Evolutionary conservation across 768 basidiomycete species (phyloP).

Genomic region (Tubosaeta sp.): DNA sequence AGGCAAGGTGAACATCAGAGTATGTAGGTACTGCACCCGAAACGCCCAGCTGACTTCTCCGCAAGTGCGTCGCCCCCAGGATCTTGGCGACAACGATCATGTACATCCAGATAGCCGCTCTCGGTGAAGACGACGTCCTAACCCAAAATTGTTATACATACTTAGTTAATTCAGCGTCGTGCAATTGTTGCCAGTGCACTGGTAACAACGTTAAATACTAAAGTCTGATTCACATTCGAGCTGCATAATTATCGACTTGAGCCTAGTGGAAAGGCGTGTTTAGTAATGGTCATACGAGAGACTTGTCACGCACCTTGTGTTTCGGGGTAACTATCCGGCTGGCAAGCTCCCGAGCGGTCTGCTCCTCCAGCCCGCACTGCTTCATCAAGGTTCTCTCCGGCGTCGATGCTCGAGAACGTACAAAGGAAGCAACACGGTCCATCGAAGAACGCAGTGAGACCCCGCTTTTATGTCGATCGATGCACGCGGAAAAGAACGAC

Average conservation of each 20-base stretch:
- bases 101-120: not conserved
- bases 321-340: slow-evolving; percentile 7
- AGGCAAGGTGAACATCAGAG: not conserved
- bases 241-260: not conserved
- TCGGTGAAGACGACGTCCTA: no score
- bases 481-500: slow-evolving; percentile 13
- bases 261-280: not conserved
- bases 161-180: no score
- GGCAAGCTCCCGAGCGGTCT: slow-evolving; percentile 17
- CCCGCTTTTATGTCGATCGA: slow-evolving; percentile 9
- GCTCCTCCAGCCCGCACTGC: slow-evolving; percentile 20
- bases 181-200: no score
- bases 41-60: not conserved
- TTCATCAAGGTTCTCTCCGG: slow-evolving; percentile 12
- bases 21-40: not conserved
- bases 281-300: not conserved
- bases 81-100: not conserved
- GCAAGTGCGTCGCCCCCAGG: not conserved
- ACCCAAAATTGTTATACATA: no score
- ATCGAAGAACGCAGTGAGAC: slow-evolving; percentile 8
- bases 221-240: not conserved
- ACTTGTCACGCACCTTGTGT: not conserved
- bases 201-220: no score
- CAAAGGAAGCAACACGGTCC: slow-evolving; percentile 6
- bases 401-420: slow-evolving; percentile 8